Evolutionary conservation across 2,329 filamentous ascomycete genomes (phyloP).

Genomic region (Arachnopeziza araneosa): DNA sequence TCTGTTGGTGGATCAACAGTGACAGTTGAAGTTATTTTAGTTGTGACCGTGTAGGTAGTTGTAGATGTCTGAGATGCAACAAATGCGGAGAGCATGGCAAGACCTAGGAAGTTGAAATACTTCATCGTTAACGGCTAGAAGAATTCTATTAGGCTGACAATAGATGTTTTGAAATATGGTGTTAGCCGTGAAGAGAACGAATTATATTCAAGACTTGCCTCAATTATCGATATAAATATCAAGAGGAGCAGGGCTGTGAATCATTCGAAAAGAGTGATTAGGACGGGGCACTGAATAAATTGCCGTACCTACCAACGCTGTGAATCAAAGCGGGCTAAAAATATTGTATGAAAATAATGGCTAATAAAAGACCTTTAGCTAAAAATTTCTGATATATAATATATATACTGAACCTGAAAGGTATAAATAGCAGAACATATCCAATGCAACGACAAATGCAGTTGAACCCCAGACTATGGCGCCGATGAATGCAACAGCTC

Average conservation of each 20-base stretch:
- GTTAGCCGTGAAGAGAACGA: too few species aligned
- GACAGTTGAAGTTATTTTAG: not conserved
- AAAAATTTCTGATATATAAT: not conserved
- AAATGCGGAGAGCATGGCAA: not conserved
- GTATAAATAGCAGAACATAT: not conserved
- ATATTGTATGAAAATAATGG: too few species aligned
- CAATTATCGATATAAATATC: too few species aligned
- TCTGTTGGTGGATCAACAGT: not conserved
- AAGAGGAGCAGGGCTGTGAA: too few species aligned
- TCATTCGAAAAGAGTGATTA: too few species aligned
- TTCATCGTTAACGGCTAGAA: not conserved
- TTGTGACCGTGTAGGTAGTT: not conserved
- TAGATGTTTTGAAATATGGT: too few species aligned
- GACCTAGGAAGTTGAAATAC: not conserved
- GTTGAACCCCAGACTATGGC: not conserved
- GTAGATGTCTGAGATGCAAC: not conserved
- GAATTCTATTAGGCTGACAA: not conserved
- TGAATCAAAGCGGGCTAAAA: too few species aligned
- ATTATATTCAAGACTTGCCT: too few species aligned
- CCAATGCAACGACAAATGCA: not conserved
- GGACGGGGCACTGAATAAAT: too few species aligned
- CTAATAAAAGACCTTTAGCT: too few species aligned
- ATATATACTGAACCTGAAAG: not conserved
- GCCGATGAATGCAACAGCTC: not conserved
- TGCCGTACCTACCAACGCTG: too few species aligned